Conservation (phyloP, 768 basidiomycete genomes). For the Lyophyllum semitale region DNA sequence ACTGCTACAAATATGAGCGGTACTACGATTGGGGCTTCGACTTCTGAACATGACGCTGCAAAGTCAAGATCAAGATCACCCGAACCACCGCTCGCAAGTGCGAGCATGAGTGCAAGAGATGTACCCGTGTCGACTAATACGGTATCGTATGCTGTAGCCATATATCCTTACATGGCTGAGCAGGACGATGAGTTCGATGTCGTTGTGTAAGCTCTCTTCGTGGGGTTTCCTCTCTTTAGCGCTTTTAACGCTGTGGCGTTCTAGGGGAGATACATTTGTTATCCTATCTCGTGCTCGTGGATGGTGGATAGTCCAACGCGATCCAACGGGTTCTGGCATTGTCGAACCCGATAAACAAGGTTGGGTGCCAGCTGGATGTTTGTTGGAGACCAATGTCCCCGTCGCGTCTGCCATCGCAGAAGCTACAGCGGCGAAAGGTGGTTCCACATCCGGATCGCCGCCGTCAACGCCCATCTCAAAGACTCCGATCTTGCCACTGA, state of each 20-base stretch:
- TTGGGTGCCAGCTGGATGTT: constrained; percentile 97
- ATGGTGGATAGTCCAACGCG: constrained; percentile 99
- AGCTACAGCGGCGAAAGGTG: constrained; percentile 65
- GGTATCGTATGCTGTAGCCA: constrained; percentile 94
- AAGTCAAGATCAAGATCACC: constrained; percentile 18
- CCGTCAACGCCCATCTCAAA: constrained; percentile 47
- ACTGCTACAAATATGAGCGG: constrained; percentile 28
- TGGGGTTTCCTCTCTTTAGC: constrained; percentile 5
- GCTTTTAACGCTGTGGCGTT: constrained; percentile 7
- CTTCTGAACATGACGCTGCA: constrained; percentile 26
- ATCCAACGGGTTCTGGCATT: constrained; percentile 80
- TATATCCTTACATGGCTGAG: constrained; percentile 98
- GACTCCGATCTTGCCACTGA: constrained; percentile 84
- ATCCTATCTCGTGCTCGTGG: constrained; percentile 93
- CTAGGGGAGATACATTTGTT: constrained; percentile 89
- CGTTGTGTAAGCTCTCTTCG: constrained; percentile 69
- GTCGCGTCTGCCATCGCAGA: constrained; percentile 87
- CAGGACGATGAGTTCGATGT: constrained; percentile 99
- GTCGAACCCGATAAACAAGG: constrained; percentile 87
- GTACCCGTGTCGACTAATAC: constrained; percentile 48
- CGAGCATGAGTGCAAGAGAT: constrained; percentile 34
- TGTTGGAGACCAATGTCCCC: constrained; percentile 90
- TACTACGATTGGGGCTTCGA: constrained; percentile 30
- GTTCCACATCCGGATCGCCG: constrained; percentile 37
- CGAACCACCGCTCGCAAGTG: constrained; percentile 19